Evolutionary conservation across 2,329 filamentous ascomycete species (phyloP).

Genomic region (Paecilomyces niveus): DNA sequence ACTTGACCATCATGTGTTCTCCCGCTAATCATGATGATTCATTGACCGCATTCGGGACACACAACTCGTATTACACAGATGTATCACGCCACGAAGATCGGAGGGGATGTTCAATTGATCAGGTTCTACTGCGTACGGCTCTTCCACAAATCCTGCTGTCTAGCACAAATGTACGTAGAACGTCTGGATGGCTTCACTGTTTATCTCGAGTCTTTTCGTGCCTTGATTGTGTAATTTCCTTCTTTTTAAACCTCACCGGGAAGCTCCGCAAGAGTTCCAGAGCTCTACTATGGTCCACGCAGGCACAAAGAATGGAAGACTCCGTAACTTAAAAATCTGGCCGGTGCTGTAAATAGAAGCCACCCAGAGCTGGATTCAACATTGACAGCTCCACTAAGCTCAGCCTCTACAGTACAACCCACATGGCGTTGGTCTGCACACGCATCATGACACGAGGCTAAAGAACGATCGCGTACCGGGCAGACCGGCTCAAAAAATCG

Average conservation of each 20-base stretch:
- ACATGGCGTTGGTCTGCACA: background rate
- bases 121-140: background rate
- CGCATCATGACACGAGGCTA: background rate
- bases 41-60: background rate
- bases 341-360: background rate
- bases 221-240: too few relatives aligned
- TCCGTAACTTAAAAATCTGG: background rate
- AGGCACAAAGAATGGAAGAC: background rate
- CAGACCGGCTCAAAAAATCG: background rate
- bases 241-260: background rate
- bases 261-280: background rate
- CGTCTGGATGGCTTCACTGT: background rate
- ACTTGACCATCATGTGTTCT: background rate
- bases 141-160: background rate
- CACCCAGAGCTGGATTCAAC: background rate
- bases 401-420: background rate
- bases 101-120: background rate
- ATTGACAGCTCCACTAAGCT: background rate
- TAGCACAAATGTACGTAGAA: background rate
- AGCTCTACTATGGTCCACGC: background rate
- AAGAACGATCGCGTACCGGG: background rate
- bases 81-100: background rate
- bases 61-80: background rate
- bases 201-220: background rate
- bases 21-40: background rate